A percentile compares a stretch with the other conserved stretches of the same genome.
Conservation (phyloP, 73 alveolate genomes). For the Breviolum minutum region DNA sequence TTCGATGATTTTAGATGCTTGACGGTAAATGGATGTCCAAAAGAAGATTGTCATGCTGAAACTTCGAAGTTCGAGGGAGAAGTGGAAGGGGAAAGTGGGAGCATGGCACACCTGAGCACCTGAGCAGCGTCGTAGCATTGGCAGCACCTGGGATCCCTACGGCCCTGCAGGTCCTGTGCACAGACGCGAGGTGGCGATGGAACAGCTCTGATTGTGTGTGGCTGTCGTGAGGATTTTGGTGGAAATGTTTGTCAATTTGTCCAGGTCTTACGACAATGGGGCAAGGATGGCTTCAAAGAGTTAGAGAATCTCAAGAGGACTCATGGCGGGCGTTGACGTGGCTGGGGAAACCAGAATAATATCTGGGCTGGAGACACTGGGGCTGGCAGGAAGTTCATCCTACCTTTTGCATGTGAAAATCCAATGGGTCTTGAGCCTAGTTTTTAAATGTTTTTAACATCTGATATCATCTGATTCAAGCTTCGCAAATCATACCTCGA, state of each 20-base stretch:
- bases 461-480: no score
- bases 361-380: no score
- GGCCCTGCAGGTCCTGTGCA: conserved; percentile 28
- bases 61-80: no score
- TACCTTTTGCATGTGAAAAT: conserved; percentile 57
- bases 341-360: no score
- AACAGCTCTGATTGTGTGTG: not conserved
- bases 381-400: conserved; percentile 39
- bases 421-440: not conserved
- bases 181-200: conserved; percentile 32
- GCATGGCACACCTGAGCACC: no score
- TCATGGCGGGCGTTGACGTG: no score
- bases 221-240: not conserved
- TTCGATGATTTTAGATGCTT: no score
- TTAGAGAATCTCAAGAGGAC: conserved; percentile 51
- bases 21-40: not conserved
- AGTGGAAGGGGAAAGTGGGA: no score
- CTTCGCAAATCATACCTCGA: no score
- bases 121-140: no score
- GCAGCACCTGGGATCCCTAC: no score
- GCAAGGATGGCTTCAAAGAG: conserved; percentile 81
- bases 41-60: no score
- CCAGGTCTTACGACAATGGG: conserved; percentile 79
- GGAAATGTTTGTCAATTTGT: not conserved
- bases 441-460: not conserved